Base-by-base conservation (phyloP, 345 rosid species). In the Citrus unshiu region DNA sequence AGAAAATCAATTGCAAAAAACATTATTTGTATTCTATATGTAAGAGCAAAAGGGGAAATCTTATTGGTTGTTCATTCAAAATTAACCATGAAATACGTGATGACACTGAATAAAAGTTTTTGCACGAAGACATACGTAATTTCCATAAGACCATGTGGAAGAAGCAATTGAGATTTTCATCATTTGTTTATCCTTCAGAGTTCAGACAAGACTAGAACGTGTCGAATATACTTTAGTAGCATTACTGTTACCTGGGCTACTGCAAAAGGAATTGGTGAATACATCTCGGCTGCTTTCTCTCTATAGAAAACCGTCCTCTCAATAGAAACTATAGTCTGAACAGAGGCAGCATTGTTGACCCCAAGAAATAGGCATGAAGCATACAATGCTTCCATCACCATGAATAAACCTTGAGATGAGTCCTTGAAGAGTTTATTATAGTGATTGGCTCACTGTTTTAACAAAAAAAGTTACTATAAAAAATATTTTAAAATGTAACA, bases 281-380 rank as follows among this genome's bases (percentile, higher is more conserved):
- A 92, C 95, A 93, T 90, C 81, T 93, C 93, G 4, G 93, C 97
- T 58, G 98, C 98, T 83, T 75, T 92, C 85, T 95, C 85, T 95
- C 98, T 83, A 56, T 93, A 95, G 84, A 95, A 93, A 2, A 92
- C 95, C 1, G 95, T 89, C 83, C 97, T 90, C 82, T 91, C 98
- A 54, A 95, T 92, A 16, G 97, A 87, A 68, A 93, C 91, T 43
- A 95, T 85, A 49, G 97, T 95, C 79, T 95, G 98, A n/a, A 93
- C 95, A 0, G 95, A 83, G 40, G 97, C 90, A 74, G 95, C 89
- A 78, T 93, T 95, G 68, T 86, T 95, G 73, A 95, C 90, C 32
- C 98, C 97, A 43, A 93, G 94, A 84, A 95, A 92, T 74, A 93
- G 67, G 82, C 97, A 91, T 37, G 98, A 81, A 13, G 97, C 60